Base-by-base conservation (phyloP, 805 yeast species). In the Metschnikowia lachancei region DNA sequence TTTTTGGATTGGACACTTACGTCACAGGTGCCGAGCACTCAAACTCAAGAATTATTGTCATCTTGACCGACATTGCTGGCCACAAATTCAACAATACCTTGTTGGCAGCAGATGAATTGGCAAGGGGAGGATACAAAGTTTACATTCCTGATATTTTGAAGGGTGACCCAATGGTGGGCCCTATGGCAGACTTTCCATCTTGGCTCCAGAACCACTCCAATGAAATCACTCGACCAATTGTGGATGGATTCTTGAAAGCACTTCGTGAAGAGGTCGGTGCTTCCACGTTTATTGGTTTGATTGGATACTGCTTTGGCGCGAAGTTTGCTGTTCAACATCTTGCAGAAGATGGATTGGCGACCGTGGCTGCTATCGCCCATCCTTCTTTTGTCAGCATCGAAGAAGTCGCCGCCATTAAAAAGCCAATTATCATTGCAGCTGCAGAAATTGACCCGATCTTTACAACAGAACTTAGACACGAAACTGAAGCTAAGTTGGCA, bases 231-330 rank as follows among this genome's bases (percentile, higher is more conserved):
- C 57, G 57, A 30, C 78, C 78, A 14, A 61, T 81, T 36, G 76
- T 80, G 36, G 74, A 74, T 31, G 64, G 63, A 4, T 85, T 77
- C 55, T 58, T 84, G 49, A 56, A 61, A 2, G 59, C 58, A 8
- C 64, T 85, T 46, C 76, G 69, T 49, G 56, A 61, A 22, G 77
- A 75, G 13, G 46, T 60, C 36, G 49, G 66, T 66, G n/a, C 78
- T 80, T 14, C 62, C 69, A 43, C 50, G 3, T 79, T 72, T 53
- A 49, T 84, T 18, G 82, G 77, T 36, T 78, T 80, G 17, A 67
- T 84, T 47, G 96, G 97, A 19, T 82, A 88, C 52, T 89, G 97
- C 68, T 89, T 73, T 53, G 97, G 97, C 61, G 96, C 88, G 34
- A 85, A 82, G 64, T 82, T 71, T 55, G 81, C 78, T 29, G 56